Base-by-base conservation (phyloP, 2,329 filamentous ascomycete genomes). In the Aspergillus awamori region DNA sequence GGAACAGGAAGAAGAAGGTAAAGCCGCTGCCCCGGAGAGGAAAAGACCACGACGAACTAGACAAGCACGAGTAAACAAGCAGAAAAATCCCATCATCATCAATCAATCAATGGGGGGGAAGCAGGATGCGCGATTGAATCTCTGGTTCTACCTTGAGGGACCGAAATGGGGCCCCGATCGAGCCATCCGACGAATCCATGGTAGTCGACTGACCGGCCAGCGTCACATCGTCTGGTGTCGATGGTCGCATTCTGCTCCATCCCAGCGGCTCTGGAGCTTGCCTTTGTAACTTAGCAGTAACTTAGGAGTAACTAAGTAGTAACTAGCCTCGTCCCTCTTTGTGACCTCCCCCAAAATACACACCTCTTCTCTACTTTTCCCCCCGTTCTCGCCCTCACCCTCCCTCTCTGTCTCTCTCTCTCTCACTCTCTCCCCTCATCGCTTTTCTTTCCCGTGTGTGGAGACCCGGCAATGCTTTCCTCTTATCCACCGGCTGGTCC, bases 171-270 rank as follows among this genome's bases (percentile, higher is more conserved):
- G 43, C n/a, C 39, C 49, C 38, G 24, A 39, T 45, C 26, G 48
- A 56, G 49, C 48, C 57, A 47, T 15, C 17, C 10, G 30, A 47
- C n/a, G 45, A 47, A 53, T 47, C 56, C 51, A 61, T 52, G 49
- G 52, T 58, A 57, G 61, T 54, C 58, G 55, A 59, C 58, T 62
- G 58, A 62, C 61, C 61, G 53, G 56, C 38, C 68, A 75, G 68
- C 70, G 73, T 75, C 72, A 67, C 71, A 75, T 75, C 69, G 72
- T 63, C 68, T 72, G 67, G 28, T 62, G 69, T 65, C 69, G 67
- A 74, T 72, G 72, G 72, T 75, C 72, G 69, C 72, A 75, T 74
- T 61, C 36, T 20, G 59, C 64, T 68, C 60, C 60, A 53, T 64
- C 60, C 57, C 49, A 66, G 57, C 60, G 58, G 59, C 56, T 57